phyloP scores from a whole-genome alignment of 805 yeast genomes.

The Metschnikowia cubensis region DNA sequence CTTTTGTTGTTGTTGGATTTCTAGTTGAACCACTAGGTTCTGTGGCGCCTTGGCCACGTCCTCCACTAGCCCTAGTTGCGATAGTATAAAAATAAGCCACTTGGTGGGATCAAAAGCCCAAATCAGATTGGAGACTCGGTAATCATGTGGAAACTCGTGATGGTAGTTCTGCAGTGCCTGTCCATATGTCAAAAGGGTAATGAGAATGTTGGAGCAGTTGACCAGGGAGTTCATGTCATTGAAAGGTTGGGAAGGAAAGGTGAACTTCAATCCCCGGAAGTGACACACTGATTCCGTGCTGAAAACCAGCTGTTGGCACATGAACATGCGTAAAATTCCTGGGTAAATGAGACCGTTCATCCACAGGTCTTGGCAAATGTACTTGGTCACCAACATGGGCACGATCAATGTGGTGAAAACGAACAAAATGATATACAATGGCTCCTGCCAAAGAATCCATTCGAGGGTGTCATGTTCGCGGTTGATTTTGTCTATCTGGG shows the following conservation, averaged over 20 bases:
- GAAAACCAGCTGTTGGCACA: conserved; percentile 77
- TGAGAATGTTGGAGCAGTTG: conserved; percentile 55
- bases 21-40: conserved; percentile 59
- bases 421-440: conserved; percentile 25
- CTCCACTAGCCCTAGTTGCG: conserved; percentile 53
- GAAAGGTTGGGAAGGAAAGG: conserved; percentile 53
- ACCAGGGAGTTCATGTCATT: conserved; percentile 62
- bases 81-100: conserved; percentile 56
- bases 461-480: conserved; percentile 16
- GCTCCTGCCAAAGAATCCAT: conserved; percentile 36
- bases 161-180: conserved; percentile 93
- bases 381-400: conserved; percentile 27
- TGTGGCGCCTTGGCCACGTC: conserved; percentile 60
- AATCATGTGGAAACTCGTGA: conserved; percentile 92
- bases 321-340: conserved; percentile 66
- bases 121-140: conserved; percentile 67
- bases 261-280: conserved; percentile 53
- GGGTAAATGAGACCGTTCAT: conserved; percentile 53
- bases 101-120: conserved; percentile 86
- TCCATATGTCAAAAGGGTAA: conserved; percentile 72
- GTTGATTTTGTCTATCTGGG: conserved; percentile 5
- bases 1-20: conserved; percentile 68
- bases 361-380: conserved; percentile 28
- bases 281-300: conserved; percentile 83
- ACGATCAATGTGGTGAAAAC: conserved; percentile 27